These are phyloP conservation scores for Zasmidium angulare DNA, from an alignment of 2,329 filamentous ascomycete genomes.

Conservation along the genomic window DNA sequence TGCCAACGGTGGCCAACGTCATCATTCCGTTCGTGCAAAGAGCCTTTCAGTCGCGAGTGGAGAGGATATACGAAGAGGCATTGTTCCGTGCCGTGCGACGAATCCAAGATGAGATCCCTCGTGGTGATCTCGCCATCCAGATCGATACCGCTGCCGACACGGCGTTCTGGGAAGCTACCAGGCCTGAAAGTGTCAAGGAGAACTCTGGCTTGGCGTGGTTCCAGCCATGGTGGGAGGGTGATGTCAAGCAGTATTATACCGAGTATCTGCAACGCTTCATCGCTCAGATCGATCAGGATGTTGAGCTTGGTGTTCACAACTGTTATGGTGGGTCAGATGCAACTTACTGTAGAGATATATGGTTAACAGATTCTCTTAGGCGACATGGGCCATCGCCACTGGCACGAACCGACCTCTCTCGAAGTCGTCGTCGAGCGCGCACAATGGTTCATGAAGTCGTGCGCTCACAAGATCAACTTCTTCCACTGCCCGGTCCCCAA, in stretches of 20 bases:
- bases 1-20: constrained; percentile 33
- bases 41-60: constrained; percentile 31
- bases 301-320: constrained; percentile 48
- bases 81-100: constrained; percentile 30
- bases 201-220: constrained; percentile 22
- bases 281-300: constrained; percentile 34
- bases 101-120: constrained; percentile 36
- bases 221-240: constrained; percentile 36
- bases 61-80: constrained; percentile 37
- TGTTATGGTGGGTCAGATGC: constrained; percentile 44
- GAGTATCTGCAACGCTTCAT: constrained; percentile 36
- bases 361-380: constrained; percentile 14
- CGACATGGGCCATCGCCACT: constrained; percentile 46
- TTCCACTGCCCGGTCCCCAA: constrained; percentile 49
- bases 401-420: constrained; percentile 43
- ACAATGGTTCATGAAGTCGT: constrained; percentile 31
- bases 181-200: constrained; percentile 14
- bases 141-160: constrained; percentile 38
- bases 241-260: constrained; percentile 37
- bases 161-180: constrained; percentile 32
- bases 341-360: no score
- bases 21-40: constrained; percentile 29
- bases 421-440: constrained; percentile 37
- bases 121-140: constrained; percentile 38
- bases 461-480: constrained; percentile 39